phyloP scores from a whole-genome alignment of 768 basidiomycete genomes.

The Suillus americanus region DNA sequence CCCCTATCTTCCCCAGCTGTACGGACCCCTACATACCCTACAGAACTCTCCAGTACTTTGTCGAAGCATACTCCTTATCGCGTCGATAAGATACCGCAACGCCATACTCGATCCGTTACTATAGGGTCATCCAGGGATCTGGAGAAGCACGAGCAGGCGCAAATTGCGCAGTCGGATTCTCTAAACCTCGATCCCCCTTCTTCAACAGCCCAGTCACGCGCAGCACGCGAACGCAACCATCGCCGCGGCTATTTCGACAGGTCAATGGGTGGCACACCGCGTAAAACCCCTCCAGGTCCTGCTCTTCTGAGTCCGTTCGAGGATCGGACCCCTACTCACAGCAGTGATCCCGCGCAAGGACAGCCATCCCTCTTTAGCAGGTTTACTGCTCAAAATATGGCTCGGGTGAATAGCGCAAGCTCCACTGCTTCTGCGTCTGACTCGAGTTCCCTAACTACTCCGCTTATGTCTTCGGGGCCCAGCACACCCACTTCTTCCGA shows the following conservation, averaged over 20 bases:
- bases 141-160: constrained; percentile 31
- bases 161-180: constrained; percentile 17
- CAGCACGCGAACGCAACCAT: constrained; percentile 45
- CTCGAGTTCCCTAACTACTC: constrained; percentile 42
- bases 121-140: constrained; percentile 56
- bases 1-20: constrained; percentile 4
- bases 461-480: constrained; percentile 42
- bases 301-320: background rate
- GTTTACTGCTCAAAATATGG: constrained; percentile 10
- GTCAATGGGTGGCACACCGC: constrained; percentile 24
- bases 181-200: constrained; percentile 33
- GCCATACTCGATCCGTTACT: constrained; percentile 1
- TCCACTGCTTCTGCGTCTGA: constrained; percentile 52
- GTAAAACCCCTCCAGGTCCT: constrained; percentile 5
- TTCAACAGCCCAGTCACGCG: constrained; percentile 17
- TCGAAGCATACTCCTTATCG: constrained; percentile 13
- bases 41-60: constrained; percentile 44
- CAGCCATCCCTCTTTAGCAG: background rate
- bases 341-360: background rate
- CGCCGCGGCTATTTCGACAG: constrained; percentile 57
- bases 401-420: constrained; percentile 30
- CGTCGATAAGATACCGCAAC: constrained; percentile 5
- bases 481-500: constrained; percentile 12
- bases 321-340: background rate
- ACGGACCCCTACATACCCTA: constrained; percentile 48